Evolutionary conservation across 202 grass and related monocot genomes (phyloP).

Genomic region (Panicum hallii): DNA sequence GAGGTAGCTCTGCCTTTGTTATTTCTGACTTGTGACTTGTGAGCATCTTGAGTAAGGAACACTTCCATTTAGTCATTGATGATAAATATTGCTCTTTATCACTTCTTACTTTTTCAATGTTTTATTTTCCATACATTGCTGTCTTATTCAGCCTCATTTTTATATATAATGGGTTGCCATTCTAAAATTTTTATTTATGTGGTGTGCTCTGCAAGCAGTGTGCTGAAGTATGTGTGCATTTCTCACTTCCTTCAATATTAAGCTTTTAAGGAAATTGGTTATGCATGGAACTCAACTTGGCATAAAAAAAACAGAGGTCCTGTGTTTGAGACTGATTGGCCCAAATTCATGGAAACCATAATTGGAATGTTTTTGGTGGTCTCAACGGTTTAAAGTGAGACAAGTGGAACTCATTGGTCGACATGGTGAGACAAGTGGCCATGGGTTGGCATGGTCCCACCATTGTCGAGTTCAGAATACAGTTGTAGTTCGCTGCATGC

Average conservation of each 20-base stretch:
- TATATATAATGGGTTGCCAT: not conserved
- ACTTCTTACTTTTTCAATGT: not conserved
- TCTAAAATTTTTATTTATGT: not conserved
- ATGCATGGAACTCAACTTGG: not conserved
- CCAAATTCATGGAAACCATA: not conserved
- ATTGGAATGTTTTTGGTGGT: not conserved
- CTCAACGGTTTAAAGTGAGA: not conserved
- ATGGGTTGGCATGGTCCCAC: not conserved
- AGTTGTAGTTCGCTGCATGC: not conserved
- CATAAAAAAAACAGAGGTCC: not conserved
- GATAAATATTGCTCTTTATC: slow-evolving; percentile 15
- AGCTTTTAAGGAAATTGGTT: not conserved
- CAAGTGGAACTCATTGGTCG: not conserved
- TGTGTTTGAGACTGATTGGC: not conserved
- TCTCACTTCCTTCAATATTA: not conserved
- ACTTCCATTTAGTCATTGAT: not conserved
- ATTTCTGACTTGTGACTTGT: not conserved
- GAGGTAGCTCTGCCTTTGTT: not conserved
- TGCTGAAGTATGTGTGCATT: not conserved
- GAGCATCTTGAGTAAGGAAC: not conserved
- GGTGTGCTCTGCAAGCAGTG: not conserved
- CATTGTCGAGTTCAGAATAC: not conserved
- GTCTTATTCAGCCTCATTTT: not conserved
- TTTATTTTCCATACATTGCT: not conserved
- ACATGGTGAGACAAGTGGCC: not conserved